Evolutionary conservation across 495 filamentous ascomycete genomes (phyloP).

Genomic region (Aspergillus ostianus): DNA sequence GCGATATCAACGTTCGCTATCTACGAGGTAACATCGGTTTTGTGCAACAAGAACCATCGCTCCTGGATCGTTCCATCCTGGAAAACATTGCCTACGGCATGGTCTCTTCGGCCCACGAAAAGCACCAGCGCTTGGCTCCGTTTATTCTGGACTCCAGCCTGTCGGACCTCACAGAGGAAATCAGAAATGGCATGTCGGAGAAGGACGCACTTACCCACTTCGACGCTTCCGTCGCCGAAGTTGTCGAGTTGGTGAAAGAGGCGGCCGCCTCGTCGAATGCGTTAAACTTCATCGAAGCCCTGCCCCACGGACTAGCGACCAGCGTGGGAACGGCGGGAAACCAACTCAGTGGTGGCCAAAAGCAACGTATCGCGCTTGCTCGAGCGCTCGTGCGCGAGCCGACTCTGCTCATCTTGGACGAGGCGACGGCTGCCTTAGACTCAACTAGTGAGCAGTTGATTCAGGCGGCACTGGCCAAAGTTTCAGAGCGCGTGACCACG

Average conservation of each 20-base stretch:
- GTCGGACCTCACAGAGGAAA: slow-evolving; percentile 24
- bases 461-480: slow-evolving; percentile 42
- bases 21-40: slow-evolving; percentile 59
- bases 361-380: slow-evolving; percentile 63
- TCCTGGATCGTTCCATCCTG: slow-evolving; percentile 62
- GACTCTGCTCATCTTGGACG: slow-evolving; percentile 72
- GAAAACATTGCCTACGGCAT: slow-evolving; percentile 68
- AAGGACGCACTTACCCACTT: slow-evolving; percentile 17
- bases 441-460: slow-evolving; percentile 50
- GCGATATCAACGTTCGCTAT: slow-evolving; percentile 53
- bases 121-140: slow-evolving; percentile 34
- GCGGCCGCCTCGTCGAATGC: slow-evolving; percentile 41
- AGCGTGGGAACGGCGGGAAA: slow-evolving; percentile 51
- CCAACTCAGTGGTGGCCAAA: slow-evolving; percentile 59
- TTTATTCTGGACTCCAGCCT: slow-evolving; percentile 32
- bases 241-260: slow-evolving; percentile 37
- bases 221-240: slow-evolving; percentile 27
- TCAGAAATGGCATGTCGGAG: slow-evolving; percentile 28
- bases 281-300: slow-evolving; percentile 40
- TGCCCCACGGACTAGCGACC: slow-evolving; percentile 51
- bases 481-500: slow-evolving; percentile 37
- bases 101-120: slow-evolving; percentile 45
- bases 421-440: slow-evolving; percentile 64
- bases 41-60: slow-evolving; percentile 64
- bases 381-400: slow-evolving; percentile 71